These are phyloP conservation scores for Sarcodon sp. DNA, from an alignment of 768 basidiomycete genomes.

Conservation along the genomic window DNA sequence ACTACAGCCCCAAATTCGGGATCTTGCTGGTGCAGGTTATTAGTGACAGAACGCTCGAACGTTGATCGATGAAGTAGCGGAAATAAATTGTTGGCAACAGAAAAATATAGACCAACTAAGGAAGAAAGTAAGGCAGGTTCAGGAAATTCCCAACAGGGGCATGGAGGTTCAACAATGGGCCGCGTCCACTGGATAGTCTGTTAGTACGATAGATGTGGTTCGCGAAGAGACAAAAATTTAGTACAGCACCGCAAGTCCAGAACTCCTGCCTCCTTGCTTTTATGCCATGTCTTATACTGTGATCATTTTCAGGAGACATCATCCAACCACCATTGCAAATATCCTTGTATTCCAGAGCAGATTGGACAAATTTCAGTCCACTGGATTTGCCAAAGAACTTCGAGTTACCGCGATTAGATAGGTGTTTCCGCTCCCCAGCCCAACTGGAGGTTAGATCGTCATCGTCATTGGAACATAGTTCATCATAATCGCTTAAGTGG, in stretches of 20 bases:
- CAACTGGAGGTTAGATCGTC: conserved; percentile 5
- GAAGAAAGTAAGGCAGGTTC: conserved; percentile 6
- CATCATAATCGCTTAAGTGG: conserved; percentile 1
- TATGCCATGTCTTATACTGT: not conserved
- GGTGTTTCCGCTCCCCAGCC: too few relatives aligned
- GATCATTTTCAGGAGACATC: not conserved
- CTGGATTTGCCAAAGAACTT: conserved; percentile 12
- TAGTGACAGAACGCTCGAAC: conserved; percentile 23
- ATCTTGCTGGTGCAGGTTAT: conserved; percentile 24
- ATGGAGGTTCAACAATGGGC: not conserved
- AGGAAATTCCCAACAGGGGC: conserved; percentile 7
- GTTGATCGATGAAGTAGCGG: conserved; percentile 30
- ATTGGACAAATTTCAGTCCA: conserved; percentile 8
- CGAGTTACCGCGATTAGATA: not conserved
- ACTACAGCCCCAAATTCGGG: conserved; percentile 35
- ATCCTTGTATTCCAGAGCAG: conserved; percentile 4
- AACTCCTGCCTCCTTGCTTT: not conserved
- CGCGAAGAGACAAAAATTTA: not conserved
- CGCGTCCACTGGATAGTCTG: not conserved
- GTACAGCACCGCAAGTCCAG: not conserved
- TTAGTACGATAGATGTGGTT: not conserved
- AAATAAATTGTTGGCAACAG: conserved; percentile 17
- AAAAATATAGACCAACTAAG: conserved; percentile 33
- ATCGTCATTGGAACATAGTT: conserved; percentile 10
- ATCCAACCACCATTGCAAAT: conserved; percentile 1